A percentile compares a stretch with the other conserved stretches of the same genome.
These are phyloP conservation scores for Fusarium torulosum DNA, from an alignment of 2,329 filamentous ascomycete species.

Conservation along the genomic window DNA sequence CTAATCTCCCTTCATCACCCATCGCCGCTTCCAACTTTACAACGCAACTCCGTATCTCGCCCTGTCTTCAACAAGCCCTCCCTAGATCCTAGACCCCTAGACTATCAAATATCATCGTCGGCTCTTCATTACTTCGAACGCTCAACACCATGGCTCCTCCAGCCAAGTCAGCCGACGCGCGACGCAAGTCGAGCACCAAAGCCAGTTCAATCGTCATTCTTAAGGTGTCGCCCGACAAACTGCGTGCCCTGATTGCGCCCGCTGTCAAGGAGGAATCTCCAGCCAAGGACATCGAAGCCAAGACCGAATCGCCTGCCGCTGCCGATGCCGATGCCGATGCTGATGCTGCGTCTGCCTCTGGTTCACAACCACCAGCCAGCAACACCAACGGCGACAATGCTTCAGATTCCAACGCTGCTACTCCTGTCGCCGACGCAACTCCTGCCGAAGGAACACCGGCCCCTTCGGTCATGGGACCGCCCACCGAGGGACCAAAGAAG, in stretches of 20 bases:
- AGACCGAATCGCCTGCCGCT: constrained; percentile 61
- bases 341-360: constrained; percentile 55
- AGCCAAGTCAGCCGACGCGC: constrained; percentile 52
- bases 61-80: constrained; percentile 15
- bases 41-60: constrained; percentile 10
- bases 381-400: constrained; percentile 67
- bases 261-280: constrained; percentile 60
- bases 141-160: constrained; percentile 52
- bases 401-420: constrained; percentile 70
- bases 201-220: constrained; percentile 62
- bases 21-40: constrained; percentile 22
- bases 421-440: constrained; percentile 68
- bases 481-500: constrained; percentile 75
- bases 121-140: constrained; percentile 22
- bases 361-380: constrained; percentile 48
- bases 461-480: constrained; percentile 70
- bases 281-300: constrained; percentile 54
- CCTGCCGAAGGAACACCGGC: constrained; percentile 63
- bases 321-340: no score
- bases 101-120: constrained; percentile 26
- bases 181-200: constrained; percentile 57
- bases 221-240: constrained; percentile 62
- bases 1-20: constrained; percentile 23
- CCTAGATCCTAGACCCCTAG: neutral
- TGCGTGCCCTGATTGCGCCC: constrained; percentile 64